Evolutionary conservation across 2,329 filamentous ascomycete species (phyloP).

Genomic region (Exserohilum rostratum): DNA sequence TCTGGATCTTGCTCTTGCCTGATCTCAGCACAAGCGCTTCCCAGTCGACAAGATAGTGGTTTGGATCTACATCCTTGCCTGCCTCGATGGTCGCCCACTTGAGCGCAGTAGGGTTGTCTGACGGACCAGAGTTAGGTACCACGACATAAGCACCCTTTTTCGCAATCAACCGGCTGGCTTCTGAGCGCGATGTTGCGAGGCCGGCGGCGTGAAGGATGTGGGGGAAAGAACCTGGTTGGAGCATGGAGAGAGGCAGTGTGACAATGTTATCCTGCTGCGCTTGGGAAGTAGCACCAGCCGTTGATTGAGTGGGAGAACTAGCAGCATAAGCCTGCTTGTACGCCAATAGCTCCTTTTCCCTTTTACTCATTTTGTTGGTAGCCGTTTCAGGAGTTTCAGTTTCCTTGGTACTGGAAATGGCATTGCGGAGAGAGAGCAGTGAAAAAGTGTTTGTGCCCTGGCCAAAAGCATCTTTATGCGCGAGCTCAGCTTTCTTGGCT

Average conservation of each 20-base stretch:
- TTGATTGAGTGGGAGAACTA: constrained; percentile 21
- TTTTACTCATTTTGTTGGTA: constrained; percentile 10
- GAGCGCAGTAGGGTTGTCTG: constrained; percentile 52
- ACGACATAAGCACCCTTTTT: constrained; percentile 65
- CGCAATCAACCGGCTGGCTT: constrained; percentile 64
- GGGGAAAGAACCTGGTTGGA: constrained; percentile 61
- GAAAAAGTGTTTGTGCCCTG: constrained; percentile 40
- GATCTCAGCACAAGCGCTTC: constrained; percentile 60
- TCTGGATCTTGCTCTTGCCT: constrained; percentile 66
- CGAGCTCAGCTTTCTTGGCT: constrained; percentile 66
- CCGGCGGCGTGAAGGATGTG: constrained; percentile 66
- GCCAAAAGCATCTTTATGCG: constrained; percentile 59
- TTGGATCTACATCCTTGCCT: constrained; percentile 63
- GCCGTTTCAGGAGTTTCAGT: neutral
- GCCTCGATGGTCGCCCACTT: constrained; percentile 68
- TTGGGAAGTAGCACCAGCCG: constrained; percentile 15
- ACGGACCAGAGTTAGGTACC: constrained; percentile 53
- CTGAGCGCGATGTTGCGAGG: constrained; percentile 61
- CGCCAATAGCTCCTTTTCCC: constrained; percentile 21
- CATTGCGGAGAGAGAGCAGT: constrained; percentile 31
- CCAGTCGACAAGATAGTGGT: constrained; percentile 65
- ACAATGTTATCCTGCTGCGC: constrained; percentile 56
- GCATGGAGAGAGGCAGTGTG: constrained; percentile 63
- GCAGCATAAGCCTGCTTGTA: constrained; percentile 39
- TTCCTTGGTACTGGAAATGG: constrained; percentile 15